Evolutionary conservation across 192 early-diverging fungal genomes (phyloP), one percentile per base, ranked within the genome.

Genomic region (Lobulomyces angularis): DNA sequence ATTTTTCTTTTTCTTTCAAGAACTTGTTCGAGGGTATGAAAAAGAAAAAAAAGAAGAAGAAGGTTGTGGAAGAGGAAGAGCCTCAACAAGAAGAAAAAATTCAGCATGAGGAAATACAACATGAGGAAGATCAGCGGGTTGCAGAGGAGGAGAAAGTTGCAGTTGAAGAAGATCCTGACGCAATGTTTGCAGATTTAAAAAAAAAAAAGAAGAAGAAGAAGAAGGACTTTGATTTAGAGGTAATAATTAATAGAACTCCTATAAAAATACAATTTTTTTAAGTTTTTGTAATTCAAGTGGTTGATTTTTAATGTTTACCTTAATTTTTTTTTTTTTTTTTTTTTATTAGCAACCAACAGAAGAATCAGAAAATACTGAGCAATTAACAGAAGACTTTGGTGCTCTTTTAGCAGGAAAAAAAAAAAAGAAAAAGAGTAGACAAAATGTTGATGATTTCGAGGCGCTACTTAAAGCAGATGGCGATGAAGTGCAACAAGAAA

Each of bases 41-140:
- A 53, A 87, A 88, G 74, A 86, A 87, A 55, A 86, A 86, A 65
- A 85, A 86, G 59, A 83, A 84, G 71, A 58, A 63, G 53, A 79
- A 79, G 55, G 53, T 55, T 26, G 46, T 49, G 45, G 45, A 45
- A 41, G 45, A 42, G n/a, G n/a, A 62, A 21, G 76, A 79, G 43
- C 64, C 69, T 41, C n/a, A n/a, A n/a, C n/a, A n/a, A n/a, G n/a
- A n/a, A n/a, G n/a, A n/a, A n/a, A n/a, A n/a, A n/a, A n/a, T n/a
- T n/a, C n/a, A n/a, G n/a, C n/a, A n/a, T n/a, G n/a, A n/a, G n/a
- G n/a, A n/a, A n/a, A n/a, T n/a, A n/a, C n/a, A n/a, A n/a, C n/a
- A n/a, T n/a, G n/a, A n/a, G n/a, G n/a, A n/a, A n/a, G n/a, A n/a
- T n/a, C n/a, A n/a, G n/a, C n/a, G n/a, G n/a, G n/a, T n/a, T n/a